Evolutionary conservation across 2,329 filamentous ascomycete genomes (phyloP).

Genomic region (Alternaria sp.): DNA sequence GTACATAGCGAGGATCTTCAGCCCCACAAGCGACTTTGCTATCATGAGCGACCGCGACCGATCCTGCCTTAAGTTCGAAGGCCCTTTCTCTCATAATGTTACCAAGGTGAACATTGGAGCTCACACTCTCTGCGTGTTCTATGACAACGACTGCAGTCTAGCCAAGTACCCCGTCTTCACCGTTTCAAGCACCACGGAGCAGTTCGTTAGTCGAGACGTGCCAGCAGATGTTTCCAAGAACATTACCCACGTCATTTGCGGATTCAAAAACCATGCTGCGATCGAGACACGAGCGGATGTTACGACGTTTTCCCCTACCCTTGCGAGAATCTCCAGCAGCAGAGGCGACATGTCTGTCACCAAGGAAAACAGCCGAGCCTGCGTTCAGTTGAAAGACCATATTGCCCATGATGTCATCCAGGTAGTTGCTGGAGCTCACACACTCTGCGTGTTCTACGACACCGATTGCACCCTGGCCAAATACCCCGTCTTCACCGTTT

Average conservation of each 20-base stretch:
- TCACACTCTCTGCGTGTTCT: neutral
- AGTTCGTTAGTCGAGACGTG: neutral
- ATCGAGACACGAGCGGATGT: neutral
- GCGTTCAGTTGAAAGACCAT: neutral
- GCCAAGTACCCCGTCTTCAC: neutral
- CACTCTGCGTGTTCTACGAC: neutral
- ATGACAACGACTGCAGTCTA: neutral
- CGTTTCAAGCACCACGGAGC: neutral
- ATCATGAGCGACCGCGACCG: too few relatives aligned
- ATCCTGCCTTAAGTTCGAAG: too few relatives aligned
- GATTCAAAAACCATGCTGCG: neutral
- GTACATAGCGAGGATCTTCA: neutral
- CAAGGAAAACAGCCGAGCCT: neutral
- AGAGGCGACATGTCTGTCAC: too few relatives aligned
- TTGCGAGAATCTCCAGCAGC: neutral
- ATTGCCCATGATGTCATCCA: neutral
- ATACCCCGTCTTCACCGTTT: neutral
- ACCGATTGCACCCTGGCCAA: neutral
- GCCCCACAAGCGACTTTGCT: neutral
- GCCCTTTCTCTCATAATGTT: too few relatives aligned
- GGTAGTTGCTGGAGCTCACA: neutral
- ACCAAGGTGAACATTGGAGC: neutral
- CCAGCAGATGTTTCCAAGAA: neutral
- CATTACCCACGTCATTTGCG: neutral
- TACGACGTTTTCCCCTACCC: too few relatives aligned